Evolutionary conservation across 1,139 yeast species (phyloP), one percentile per base, ranked within the genome.

Genomic region (Magnusiomyces paraingens): DNA sequence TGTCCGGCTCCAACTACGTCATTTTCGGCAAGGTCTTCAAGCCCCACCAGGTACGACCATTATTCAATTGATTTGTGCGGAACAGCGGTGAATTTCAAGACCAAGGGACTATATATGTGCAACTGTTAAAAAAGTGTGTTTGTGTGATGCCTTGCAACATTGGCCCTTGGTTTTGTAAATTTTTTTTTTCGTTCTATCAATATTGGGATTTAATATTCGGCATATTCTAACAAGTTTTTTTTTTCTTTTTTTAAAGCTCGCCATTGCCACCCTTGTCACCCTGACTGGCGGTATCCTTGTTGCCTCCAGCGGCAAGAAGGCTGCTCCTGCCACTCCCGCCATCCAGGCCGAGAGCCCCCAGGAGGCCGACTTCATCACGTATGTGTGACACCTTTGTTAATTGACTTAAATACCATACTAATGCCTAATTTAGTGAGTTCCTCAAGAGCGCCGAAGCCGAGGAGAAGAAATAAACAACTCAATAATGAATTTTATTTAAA

Each of bases 341-440:
- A 80, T 89, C 71, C 80, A 81, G 62, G 95, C 96, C 60, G 72
- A 82, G 56, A 80, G 90, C 56, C 82, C 90, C 63, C 97, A 89
- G 65, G 98, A 91, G 76, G 96, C 87, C 72, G 84, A 84, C 72
- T 91, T 85, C 75, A 79, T 84, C 63, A 59, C 63, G 69, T 66
- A 68, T 70, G 65, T 76, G 17, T 17, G 14, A 22, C 18, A 20
- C 14, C 14, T 26, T 42, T 14, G 15, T 21, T 35, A 15, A 11
- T 36, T 53, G 4, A 20, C 15, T 47, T 22, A n/a, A 40, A 40
- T 11, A 4, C 20, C 21, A 15, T 40, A 48, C 20, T 48, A 18
- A 32, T 49, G 21, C 14, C 22, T 18, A 21, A 32, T 43, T 18
- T 47, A 53, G 57, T 26, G 47, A 55, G 46, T 52, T 47, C 52